Conservation (phyloP, 345 rosid genomes). For the Eucalyptus polybractea region DNA sequence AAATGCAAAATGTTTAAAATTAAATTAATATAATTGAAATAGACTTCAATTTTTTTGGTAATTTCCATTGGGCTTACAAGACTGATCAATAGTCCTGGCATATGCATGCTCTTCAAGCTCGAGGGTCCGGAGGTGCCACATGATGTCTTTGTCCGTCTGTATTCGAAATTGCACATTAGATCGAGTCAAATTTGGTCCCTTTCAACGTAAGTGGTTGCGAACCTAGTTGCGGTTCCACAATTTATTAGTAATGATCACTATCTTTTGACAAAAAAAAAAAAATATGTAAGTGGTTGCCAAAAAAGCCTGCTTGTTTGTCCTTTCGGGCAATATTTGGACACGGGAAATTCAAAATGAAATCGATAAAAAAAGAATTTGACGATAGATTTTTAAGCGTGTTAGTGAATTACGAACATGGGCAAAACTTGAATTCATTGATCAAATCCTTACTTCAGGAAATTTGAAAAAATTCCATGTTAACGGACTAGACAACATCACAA, state of each 20-base stretch:
- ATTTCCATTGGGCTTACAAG: rapidly evolving
- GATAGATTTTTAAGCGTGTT: not conserved
- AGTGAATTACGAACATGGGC: not conserved
- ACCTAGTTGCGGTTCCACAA: too few relatives aligned
- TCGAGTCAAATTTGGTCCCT: not conserved
- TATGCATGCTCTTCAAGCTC: rapidly evolving
- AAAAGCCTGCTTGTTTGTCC: not conserved
- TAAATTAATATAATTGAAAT: too few relatives aligned
- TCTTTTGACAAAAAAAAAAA: too few relatives aligned
- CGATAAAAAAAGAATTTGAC: too few relatives aligned
- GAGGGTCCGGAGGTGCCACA: rapidly evolving
- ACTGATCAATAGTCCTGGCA: rapidly evolving
- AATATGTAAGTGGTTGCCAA: not conserved
- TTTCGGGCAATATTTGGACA: not conserved
- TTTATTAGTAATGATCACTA: too few relatives aligned
- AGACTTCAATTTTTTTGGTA: rapidly evolving
- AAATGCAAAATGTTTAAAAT: rapidly evolving
- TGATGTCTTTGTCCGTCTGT: too few relatives aligned
- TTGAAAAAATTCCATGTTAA: not conserved
- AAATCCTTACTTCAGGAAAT: too few relatives aligned
- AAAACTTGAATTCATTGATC: not conserved
- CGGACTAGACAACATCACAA: not conserved
- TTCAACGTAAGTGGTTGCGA: not conserved
- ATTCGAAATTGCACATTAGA: not conserved
- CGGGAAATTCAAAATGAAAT: not conserved